Base-by-base conservation (phyloP, 176 grass and related monocot genomes). In the Hordeum marinum region DNA sequence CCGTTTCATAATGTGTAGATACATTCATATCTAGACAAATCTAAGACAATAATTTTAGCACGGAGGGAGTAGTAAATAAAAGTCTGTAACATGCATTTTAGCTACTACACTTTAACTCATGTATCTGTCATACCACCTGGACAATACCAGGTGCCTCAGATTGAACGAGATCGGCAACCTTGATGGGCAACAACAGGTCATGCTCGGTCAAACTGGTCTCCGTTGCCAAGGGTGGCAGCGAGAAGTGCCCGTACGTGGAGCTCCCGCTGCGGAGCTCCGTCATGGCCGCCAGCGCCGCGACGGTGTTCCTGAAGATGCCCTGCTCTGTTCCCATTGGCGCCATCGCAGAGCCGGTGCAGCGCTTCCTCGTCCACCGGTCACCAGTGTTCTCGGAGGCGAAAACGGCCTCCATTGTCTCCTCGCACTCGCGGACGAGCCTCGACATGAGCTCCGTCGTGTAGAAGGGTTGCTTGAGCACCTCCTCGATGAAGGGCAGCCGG, bases 391-490 rank as follows among this genome's bases (percentile, higher is more conserved):
- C 21, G 4, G 73, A 20, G 17, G 81, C 25, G 69, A 97, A 93
- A 18, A 93, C 34, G 13, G 84, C 55, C 23, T 94, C 89, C 82
- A 93, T 93, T 20, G 85, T 90, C 8, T 39, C 36, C 85, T 97
- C 92, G 40, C 95, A 97, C 11, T 94, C 87, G 58, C 73, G 92
- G 52, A 91, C 85, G 50, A 98, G 82, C 72, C 84, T 82, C 20
- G 92, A 95, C 54, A 94, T 83, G 76, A 91, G 82, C 72, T 98
- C 95, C 5, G 92, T 98, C 8, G 80, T 89, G 87, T 94, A 98
- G 90, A 97, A 97, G 52, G 92, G 95, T 84, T 97, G 95, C 41
- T 81, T 55, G 68, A 94, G 81, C 50, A 93, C 87, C 69, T 90
- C 89, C 41, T 90, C 82, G 32, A 94, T 94, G 87, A 94, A 94